A percentile compares a stretch with the other conserved stretches of the same genome.
Conservation (phyloP, 176 grass and related monocot species). For the Cenchrus fungigraminus region DNA sequence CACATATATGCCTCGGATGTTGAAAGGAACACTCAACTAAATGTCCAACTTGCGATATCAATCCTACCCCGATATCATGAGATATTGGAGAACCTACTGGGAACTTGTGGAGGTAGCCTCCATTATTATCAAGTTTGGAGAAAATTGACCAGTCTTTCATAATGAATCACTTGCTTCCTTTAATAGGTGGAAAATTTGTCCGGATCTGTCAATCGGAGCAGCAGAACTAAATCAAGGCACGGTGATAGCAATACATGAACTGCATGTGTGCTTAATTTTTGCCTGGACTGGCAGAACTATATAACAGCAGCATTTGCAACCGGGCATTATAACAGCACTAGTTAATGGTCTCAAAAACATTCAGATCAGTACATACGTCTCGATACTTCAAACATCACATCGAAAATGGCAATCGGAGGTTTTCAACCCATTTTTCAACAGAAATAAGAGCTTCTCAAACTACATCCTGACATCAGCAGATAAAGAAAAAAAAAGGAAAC, state of each 20-base stretch:
- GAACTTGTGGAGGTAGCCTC: slow-evolving; percentile 54
- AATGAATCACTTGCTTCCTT: slow-evolving; percentile 17
- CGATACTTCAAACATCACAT: not conserved
- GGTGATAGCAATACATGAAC: not conserved
- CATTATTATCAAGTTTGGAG: slow-evolving; percentile 63
- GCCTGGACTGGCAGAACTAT: not conserved
- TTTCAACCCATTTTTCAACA: not conserved
- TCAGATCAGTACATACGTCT: not conserved
- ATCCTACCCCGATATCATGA: slow-evolving; percentile 56
- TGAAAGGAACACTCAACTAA: slow-evolving; percentile 69
- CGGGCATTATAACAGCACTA: not conserved
- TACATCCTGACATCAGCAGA: not conserved
- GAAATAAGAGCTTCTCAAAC: not conserved
- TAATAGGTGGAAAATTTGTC: not conserved
- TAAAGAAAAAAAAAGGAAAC: not conserved
- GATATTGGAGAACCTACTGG: slow-evolving; percentile 58
- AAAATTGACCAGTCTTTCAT: slow-evolving; percentile 78
- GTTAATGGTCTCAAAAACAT: not conserved
- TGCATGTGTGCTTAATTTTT: not conserved
- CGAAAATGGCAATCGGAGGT: not conserved
- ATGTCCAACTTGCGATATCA: slow-evolving; percentile 63
- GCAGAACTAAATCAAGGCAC: not conserved
- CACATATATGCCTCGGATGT: slow-evolving; percentile 51
- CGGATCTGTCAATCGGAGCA: slow-evolving; percentile 31
- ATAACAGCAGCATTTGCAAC: not conserved